Evolutionary conservation across 192 early-diverging fungal species (phyloP).

Genomic region (Linnemannia elongata): DNA sequence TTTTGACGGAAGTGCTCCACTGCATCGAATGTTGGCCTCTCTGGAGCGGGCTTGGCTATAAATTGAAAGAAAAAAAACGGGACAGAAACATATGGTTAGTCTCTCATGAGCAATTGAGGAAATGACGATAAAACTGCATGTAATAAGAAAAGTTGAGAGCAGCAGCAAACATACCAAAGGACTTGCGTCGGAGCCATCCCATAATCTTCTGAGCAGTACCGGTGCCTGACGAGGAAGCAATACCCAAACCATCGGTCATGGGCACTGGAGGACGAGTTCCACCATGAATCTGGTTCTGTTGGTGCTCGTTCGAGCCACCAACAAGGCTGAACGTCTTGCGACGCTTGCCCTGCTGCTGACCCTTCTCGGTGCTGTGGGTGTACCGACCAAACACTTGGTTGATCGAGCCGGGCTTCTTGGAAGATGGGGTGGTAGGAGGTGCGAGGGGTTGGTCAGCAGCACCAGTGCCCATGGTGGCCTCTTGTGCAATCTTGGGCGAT

Average conservation of each 20-base stretch:
- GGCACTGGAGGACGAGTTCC: conserved; percentile 45
- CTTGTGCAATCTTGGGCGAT: conserved; percentile 35
- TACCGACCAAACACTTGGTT: conserved; percentile 48
- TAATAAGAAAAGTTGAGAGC: conserved; percentile 8
- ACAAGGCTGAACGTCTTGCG: conserved; percentile 51
- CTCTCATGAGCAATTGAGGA: not conserved
- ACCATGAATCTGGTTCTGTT: conserved; percentile 46
- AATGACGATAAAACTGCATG: not conserved
- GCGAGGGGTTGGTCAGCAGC: conserved; percentile 1
- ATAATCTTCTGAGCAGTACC: conserved; percentile 75
- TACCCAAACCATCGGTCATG: conserved; percentile 12
- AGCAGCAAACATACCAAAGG: conserved; percentile 56
- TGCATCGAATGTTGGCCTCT: conserved; percentile 25
- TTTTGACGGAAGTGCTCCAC: conserved; percentile 18
- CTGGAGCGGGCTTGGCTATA: conserved; percentile 27
- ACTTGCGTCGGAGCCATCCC: conserved; percentile 83
- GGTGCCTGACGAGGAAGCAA: conserved; percentile 22
- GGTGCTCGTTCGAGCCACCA: conserved; percentile 48
- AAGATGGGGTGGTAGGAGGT: conserved; percentile 11
- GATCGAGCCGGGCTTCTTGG: conserved; percentile 42
- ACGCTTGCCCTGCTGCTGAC: conserved; percentile 36
- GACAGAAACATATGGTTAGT: not conserved
- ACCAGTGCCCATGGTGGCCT: conserved; percentile 9
- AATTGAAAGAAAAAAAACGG: conserved; percentile 13
- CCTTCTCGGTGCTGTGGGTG: conserved; percentile 4